phyloP scores from a whole-genome alignment of 108 stramenopile genomes.

The Chaetoceros muelleri region DNA sequence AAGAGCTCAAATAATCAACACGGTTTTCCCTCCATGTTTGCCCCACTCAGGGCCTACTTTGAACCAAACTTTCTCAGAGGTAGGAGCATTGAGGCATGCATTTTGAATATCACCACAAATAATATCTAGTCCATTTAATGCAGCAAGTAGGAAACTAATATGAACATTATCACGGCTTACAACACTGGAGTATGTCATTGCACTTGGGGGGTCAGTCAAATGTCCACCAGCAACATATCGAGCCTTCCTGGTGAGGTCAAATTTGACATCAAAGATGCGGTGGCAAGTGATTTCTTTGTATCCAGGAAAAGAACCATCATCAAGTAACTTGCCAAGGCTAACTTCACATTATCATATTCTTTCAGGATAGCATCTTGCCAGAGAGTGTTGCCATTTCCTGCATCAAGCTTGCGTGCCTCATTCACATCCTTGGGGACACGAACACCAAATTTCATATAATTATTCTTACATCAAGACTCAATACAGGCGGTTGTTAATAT shows the following conservation, averaged over 20 bases:
- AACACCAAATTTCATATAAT: constrained; percentile 40
- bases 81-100: constrained; percentile 17
- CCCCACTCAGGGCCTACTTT: constrained; percentile 16
- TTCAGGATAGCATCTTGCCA: constrained; percentile 31
- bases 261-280: constrained; percentile 16
- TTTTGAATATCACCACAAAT: constrained; percentile 18
- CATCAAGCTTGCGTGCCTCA: constrained; percentile 26
- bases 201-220: constrained; percentile 8
- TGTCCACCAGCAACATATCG: constrained; percentile 16
- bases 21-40: constrained; percentile 13
- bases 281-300: constrained; percentile 10
- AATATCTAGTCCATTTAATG: constrained; percentile 23
- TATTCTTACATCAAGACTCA: too few relatives aligned
- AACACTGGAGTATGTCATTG: constrained; percentile 21
- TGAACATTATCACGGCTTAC: constrained; percentile 27
- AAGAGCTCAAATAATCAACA: constrained; percentile 20
- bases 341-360: too few relatives aligned
- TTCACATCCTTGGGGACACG: constrained; percentile 18
- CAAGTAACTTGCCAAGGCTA: too few relatives aligned
- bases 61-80: constrained; percentile 21
- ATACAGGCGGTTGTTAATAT: too few relatives aligned
- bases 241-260: too few relatives aligned
- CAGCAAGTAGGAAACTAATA: constrained; percentile 20
- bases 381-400: constrained; percentile 15
- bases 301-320: too few relatives aligned